A percentile compares a stretch with the other conserved stretches of the same genome.
Evolutionary conservation across 2,329 filamentous ascomycete genomes (phyloP).

Genomic region (Aspergillus ibericus): DNA sequence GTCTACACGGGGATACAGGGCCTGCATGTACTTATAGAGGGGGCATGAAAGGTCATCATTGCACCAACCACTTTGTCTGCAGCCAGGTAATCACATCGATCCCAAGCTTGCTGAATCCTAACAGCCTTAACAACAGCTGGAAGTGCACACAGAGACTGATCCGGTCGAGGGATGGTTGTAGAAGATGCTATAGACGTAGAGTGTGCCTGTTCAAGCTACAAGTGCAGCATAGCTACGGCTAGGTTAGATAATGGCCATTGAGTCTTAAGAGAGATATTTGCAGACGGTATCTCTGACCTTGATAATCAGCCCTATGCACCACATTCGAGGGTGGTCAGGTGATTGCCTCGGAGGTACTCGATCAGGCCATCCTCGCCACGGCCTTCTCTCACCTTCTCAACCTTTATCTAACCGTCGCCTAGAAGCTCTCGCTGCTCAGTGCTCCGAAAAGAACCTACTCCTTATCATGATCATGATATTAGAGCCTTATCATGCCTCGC

Average conservation of each 20-base stretch:
- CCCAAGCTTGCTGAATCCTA: too few relatives aligned
- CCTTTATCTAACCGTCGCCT: background rate
- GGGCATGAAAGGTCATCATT: too few relatives aligned
- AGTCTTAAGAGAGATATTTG: too few relatives aligned
- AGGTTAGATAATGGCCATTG: background rate
- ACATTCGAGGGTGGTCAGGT: background rate
- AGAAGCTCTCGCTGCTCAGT: background rate
- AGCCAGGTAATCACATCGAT: too few relatives aligned
- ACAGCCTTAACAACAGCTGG: too few relatives aligned
- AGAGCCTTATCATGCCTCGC: background rate
- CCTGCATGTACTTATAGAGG: too few relatives aligned
- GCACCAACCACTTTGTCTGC: too few relatives aligned
- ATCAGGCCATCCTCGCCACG: background rate
- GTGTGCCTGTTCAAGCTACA: background rate
- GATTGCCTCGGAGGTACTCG: slow-evolving; percentile 9
- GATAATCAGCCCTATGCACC: background rate
- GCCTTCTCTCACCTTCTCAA: background rate
- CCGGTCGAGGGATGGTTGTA: background rate
- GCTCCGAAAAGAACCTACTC: background rate
- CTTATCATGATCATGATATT: background rate
- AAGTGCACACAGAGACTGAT: background rate
- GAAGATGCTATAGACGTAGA: background rate
- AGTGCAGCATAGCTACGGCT: background rate
- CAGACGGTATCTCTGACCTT: background rate
- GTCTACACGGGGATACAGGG: too few relatives aligned